Percentiles rank a stretch among this genome's conserved stretches.
phyloP scores from a whole-genome alignment of 441 rosid species.

The Adansonia madagascariensis region DNA sequence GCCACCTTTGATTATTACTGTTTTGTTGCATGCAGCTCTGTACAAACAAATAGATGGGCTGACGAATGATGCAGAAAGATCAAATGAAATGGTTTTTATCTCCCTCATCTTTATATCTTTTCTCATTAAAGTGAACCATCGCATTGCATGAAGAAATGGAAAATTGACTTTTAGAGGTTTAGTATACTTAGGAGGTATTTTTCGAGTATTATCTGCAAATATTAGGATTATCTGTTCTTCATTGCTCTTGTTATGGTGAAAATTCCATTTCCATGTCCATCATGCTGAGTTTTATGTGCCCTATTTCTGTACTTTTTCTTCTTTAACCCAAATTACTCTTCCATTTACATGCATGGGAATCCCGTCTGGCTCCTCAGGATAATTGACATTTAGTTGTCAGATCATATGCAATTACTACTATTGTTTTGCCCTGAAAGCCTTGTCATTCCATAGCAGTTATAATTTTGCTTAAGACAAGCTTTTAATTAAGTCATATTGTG shows the following conservation, averaged over 20 bases:
- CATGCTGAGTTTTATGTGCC: not conserved
- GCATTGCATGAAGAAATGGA: conserved; percentile 3
- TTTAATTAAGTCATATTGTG: not conserved
- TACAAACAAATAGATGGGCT: conserved; percentile 79
- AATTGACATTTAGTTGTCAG: not conserved
- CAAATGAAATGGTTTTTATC: conserved; percentile 74
- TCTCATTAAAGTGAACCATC: not conserved
- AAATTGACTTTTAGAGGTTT: not conserved
- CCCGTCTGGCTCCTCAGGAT: not conserved
- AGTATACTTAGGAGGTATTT: not conserved
- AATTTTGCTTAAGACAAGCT: not conserved
- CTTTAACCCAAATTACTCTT: not conserved
- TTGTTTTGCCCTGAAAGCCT: not conserved
- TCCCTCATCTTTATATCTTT: conserved; percentile 16
- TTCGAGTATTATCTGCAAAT: not conserved
- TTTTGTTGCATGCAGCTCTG: conserved; percentile 58
- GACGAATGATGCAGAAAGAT: conserved; percentile 79
- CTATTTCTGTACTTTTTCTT: not conserved
- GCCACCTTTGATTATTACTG: conserved; percentile 22
- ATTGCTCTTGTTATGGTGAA: not conserved
- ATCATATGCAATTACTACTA: not conserved
- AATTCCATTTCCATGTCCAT: not conserved
- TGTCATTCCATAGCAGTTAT: not conserved
- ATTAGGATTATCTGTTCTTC: not conserved
- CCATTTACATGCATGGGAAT: not conserved